Percentiles rank a stretch among this genome's conserved stretches.
These are phyloP conservation scores for Marasmius oreades DNA, from an alignment of 1,284 basidiomycete species.

Conservation along the genomic window DNA sequence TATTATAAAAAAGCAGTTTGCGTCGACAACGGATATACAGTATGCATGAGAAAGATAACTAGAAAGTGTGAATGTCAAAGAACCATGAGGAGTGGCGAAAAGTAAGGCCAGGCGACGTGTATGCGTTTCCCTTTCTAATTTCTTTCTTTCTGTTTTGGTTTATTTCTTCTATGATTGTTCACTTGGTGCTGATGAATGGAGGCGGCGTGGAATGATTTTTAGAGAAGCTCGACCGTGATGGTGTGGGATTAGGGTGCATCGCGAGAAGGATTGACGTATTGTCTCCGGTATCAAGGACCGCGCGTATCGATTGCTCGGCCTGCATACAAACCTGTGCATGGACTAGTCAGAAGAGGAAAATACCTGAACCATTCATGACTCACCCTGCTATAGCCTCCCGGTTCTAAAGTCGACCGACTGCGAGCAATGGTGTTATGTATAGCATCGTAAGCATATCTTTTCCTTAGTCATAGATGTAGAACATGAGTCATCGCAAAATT, in stretches of 20 bases:
- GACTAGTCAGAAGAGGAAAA: constrained; percentile 9
- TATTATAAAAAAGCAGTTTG: background rate
- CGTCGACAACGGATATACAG: too few species aligned
- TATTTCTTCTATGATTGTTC: background rate
- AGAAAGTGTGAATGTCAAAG: background rate
- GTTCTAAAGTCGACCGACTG: constrained; percentile 58
- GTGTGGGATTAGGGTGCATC: constrained; percentile 42
- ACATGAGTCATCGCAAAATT: constrained; percentile 14
- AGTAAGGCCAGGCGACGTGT: background rate
- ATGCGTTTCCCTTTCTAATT: background rate
- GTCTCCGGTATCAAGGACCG: constrained; percentile 64
- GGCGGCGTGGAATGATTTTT: background rate
- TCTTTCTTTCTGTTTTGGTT: too few species aligned
- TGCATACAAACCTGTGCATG: constrained; percentile 57
- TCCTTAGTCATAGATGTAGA: constrained; percentile 40
- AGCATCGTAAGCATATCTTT: constrained; percentile 70
- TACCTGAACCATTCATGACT: constrained; percentile 25
- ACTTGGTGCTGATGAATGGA: constrained; percentile 16
- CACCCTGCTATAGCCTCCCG: constrained; percentile 73
- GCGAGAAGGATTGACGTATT: constrained; percentile 60
- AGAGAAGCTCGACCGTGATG: constrained; percentile 16
- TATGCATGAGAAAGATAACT: too few species aligned
- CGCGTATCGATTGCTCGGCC: constrained; percentile 63
- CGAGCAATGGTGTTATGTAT: constrained; percentile 76
- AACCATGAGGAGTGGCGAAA: background rate